Percentiles rank a stretch among this genome's conserved stretches.
These are phyloP conservation scores for Lecanicillium sp. DNA, from an alignment of 2,329 filamentous ascomycete species.

Conservation along the genomic window DNA sequence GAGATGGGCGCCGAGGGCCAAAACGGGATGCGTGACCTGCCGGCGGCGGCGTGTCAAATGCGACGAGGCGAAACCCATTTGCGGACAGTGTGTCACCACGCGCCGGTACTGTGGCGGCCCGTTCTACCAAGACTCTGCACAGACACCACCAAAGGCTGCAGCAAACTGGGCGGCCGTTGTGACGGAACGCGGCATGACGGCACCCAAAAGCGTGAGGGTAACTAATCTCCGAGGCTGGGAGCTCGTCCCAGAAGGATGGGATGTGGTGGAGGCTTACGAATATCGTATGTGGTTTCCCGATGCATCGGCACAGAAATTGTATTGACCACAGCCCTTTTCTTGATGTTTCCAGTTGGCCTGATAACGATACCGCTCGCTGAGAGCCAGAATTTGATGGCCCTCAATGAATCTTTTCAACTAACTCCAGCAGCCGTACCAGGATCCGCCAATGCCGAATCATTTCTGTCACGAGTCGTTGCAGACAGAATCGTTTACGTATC, in stretches of 20 bases:
- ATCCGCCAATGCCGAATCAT: slow-evolving; percentile 7
- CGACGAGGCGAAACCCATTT: slow-evolving; percentile 12
- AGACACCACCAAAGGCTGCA: neutral
- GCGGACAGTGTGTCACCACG: slow-evolving; percentile 9
- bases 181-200: neutral
- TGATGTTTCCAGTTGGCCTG: neutral
- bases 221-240: slow-evolving; percentile 10
- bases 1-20: slow-evolving; percentile 6
- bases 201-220: slow-evolving; percentile 4
- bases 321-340: neutral
- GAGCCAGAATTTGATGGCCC: slow-evolving; percentile 1
- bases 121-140: slow-evolving; percentile 11
- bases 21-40: slow-evolving; percentile 10
- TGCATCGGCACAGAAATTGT: neutral
- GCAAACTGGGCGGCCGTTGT: neutral
- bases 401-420: neutral
- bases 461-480: slow-evolving; percentile 9
- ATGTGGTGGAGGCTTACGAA: slow-evolving; percentile 9
- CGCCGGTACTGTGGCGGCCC: slow-evolving; percentile 10
- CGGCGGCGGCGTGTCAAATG: slow-evolving; percentile 7
- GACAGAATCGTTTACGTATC: slow-evolving; percentile 10
- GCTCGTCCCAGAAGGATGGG: slow-evolving; percentile 5
- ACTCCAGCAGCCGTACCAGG: slow-evolving; percentile 4
- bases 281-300: slow-evolving; percentile 11
- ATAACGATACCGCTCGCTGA: neutral